Percentiles rank a stretch among this genome's conserved stretches.
These are phyloP conservation scores for Alternaria brassicicola DNA, from an alignment of 2,329 filamentous ascomycete genomes.

Conservation along the genomic window DNA sequence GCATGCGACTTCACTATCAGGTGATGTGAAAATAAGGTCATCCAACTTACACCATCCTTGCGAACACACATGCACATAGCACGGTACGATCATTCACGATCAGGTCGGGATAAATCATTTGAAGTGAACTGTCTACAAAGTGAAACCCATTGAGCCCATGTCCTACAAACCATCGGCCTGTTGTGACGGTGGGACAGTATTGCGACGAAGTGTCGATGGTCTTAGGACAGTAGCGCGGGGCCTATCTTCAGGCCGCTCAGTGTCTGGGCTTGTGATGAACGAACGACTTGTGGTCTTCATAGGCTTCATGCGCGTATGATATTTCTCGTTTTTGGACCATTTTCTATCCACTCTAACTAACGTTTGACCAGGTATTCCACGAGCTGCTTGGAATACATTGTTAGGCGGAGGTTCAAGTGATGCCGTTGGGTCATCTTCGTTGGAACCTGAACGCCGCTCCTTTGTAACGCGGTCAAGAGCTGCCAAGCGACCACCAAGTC, in stretches of 20 bases:
- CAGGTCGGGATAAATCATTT: background rate
- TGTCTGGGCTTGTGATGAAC: background rate
- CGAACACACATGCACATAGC: accelerated
- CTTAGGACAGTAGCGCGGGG: background rate
- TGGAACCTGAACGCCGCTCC: background rate
- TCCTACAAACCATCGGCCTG: background rate
- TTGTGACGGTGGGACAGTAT: background rate
- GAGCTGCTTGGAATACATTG: background rate
- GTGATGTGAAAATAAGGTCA: no score
- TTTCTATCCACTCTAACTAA: background rate
- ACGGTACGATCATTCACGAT: background rate
- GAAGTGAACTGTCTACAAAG: background rate
- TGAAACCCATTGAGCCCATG: background rate
- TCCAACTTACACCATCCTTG: background rate
- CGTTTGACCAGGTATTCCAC: background rate
- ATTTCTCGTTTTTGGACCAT: background rate
- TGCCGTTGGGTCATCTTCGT: background rate
- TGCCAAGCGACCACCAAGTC: background rate
- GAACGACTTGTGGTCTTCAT: background rate
- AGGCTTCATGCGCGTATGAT: background rate
- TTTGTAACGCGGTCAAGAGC: background rate
- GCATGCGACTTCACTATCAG: background rate
- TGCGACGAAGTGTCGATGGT: background rate
- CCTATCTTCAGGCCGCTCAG: background rate
- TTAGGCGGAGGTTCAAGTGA: no score